These are phyloP conservation scores for Hirschfeldia incana DNA, from an alignment of 345 rosid species.

Conservation along the genomic window DNA sequence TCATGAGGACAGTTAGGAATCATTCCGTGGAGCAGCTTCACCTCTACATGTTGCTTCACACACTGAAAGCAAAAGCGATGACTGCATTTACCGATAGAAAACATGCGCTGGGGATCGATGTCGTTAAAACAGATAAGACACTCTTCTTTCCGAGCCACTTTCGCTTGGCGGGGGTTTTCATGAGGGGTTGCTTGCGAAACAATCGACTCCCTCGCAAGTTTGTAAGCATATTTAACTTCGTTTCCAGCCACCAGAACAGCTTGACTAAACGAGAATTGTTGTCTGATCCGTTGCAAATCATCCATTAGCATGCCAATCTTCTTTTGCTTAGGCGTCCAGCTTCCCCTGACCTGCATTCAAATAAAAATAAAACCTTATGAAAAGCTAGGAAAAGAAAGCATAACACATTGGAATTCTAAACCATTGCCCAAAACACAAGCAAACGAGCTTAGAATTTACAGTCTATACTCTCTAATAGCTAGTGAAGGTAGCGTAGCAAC, in stretches of 20 bases:
- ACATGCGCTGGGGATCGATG: slow-evolving; percentile 48
- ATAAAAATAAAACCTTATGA: background rate
- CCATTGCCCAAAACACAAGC: background rate
- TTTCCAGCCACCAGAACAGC: background rate
- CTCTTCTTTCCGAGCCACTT: slow-evolving; percentile 48
- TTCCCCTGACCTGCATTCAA: background rate
- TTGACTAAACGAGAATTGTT: background rate
- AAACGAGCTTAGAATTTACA: background rate
- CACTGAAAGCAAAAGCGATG: slow-evolving; percentile 80
- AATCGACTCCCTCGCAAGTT: background rate
- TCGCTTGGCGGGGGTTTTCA: slow-evolving; percentile 41
- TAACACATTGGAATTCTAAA: background rate
- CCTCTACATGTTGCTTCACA: slow-evolving; percentile 78
- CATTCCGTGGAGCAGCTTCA: slow-evolving; percentile 65
- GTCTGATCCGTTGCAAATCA: background rate
- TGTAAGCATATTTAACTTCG: background rate
- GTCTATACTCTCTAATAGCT: slow-evolving; percentile 11
- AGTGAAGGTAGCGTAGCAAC: background rate
- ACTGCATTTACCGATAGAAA: slow-evolving; percentile 58
- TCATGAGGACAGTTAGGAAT: slow-evolving; percentile 70
- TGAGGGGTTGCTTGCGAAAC: slow-evolving; percentile 19
- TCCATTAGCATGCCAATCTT: background rate
- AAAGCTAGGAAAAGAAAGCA: slow-evolving; percentile 1
- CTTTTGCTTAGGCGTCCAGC: background rate
- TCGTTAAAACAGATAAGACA: slow-evolving; percentile 69